Conservation (phyloP, 345 rosid genomes). For the Murraya koenigii region DNA sequence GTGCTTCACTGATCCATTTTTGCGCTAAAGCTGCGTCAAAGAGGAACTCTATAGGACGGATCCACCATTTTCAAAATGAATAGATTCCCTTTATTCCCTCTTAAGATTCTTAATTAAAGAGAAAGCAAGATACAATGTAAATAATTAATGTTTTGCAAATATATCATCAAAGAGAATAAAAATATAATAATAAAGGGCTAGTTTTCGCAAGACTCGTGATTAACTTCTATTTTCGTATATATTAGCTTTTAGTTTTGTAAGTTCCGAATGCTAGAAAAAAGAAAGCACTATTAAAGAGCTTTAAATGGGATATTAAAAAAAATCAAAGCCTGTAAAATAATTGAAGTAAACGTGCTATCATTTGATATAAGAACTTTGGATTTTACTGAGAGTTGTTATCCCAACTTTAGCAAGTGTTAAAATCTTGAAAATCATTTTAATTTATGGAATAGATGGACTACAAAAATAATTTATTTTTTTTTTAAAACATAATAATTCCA, state of each 20-base stretch:
- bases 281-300: not conserved
- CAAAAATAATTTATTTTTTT: too few relatives aligned
- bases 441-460: too few relatives aligned
- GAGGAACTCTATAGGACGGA: too few relatives aligned
- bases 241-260: not conserved
- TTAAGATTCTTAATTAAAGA: constrained; percentile 31
- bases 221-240: not conserved
- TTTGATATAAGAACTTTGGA: not conserved
- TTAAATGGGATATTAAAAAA: not conserved
- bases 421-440: too few relatives aligned
- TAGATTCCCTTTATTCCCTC: constrained; percentile 38
- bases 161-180: not conserved
- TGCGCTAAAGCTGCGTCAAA: too few relatives aligned
- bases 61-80: too few relatives aligned
- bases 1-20: not conserved
- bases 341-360: not conserved
- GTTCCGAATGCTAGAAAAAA: not conserved
- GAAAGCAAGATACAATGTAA: not conserved
- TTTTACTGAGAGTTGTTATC: not conserved
- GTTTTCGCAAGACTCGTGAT: not conserved
- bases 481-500: too few relatives aligned
- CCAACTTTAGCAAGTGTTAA: not conserved
- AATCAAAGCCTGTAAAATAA: too few relatives aligned
- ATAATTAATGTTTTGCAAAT: not conserved
- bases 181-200: too few relatives aligned